phyloP scores from a whole-genome alignment of 1,284 basidiomycete species.

The Ustilago tritici region DNA sequence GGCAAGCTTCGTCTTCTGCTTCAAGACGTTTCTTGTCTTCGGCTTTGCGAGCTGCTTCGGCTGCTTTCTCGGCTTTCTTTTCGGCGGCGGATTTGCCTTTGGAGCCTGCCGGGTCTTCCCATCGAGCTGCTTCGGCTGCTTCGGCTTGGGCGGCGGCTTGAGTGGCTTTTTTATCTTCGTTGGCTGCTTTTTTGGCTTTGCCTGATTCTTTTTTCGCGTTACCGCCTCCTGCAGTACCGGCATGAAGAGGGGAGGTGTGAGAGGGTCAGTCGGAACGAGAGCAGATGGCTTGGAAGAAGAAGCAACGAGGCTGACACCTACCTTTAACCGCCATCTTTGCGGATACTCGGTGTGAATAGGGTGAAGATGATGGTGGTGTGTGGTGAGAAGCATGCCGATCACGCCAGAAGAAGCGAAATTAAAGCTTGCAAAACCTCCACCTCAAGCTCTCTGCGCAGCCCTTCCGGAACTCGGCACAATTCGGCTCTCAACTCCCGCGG shows the following conservation, averaged over 20 bases:
- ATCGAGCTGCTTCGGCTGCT: slow-evolving; percentile 79
- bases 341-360: background rate
- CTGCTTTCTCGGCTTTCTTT: slow-evolving; percentile 77
- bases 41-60: slow-evolving; percentile 72
- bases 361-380: slow-evolving; percentile 1
- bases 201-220: slow-evolving; percentile 59
- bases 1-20: slow-evolving; percentile 84
- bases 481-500: background rate
- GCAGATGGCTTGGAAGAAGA: background rate
- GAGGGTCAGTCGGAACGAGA: background rate
- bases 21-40: slow-evolving; percentile 72
- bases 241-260: background rate
- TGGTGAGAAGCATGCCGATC: background rate
- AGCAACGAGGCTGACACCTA: background rate
- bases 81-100: slow-evolving; percentile 78
- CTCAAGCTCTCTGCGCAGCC: background rate
- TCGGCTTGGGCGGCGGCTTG: slow-evolving; percentile 76
- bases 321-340: slow-evolving; percentile 37
- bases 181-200: slow-evolving; percentile 88
- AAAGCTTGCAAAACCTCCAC: background rate
- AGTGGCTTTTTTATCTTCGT: slow-evolving; percentile 80
- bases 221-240: slow-evolving; percentile 17
- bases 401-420: background rate
- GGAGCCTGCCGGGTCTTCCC: slow-evolving; percentile 76
- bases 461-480: background rate